phyloP scores from a whole-genome alignment of 2,329 filamentous ascomycete species.

The Trichoderma pleuroti region DNA sequence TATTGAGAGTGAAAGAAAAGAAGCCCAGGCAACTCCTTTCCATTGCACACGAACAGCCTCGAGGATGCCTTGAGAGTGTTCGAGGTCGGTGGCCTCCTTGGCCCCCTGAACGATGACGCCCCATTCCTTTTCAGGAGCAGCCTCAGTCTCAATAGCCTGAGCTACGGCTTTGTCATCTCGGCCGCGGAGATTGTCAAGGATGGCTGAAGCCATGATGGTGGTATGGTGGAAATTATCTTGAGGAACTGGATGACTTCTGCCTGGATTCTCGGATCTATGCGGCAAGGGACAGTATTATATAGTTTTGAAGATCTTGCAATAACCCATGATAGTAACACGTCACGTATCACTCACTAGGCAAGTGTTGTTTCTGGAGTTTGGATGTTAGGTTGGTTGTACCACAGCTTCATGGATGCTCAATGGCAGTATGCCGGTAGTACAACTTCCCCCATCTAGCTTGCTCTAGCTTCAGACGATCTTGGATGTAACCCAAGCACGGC shows the following conservation, averaged over 20 bases:
- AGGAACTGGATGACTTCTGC: background rate
- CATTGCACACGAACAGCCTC: constrained; percentile 2
- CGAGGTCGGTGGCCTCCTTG: background rate
- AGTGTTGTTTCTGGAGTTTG: background rate
- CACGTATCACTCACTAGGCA: background rate
- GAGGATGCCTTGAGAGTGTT: constrained; percentile 13
- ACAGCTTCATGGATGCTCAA: background rate
- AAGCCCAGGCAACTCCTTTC: constrained; percentile 11
- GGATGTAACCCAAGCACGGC: background rate
- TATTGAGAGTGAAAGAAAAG: constrained; percentile 21
- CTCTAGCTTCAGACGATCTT: background rate
- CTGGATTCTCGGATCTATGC: background rate
- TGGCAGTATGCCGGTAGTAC: background rate
- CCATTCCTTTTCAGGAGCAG: constrained; percentile 2
- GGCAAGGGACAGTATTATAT: background rate
- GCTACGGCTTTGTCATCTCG: background rate
- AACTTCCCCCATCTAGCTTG: background rate
- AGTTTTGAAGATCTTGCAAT: background rate
- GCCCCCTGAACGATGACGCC: background rate
- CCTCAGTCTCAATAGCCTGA: background rate
- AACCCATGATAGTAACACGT: background rate
- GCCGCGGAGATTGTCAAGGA: background rate
- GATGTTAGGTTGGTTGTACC: background rate
- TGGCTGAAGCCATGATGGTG: background rate
- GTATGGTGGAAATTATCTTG: background rate